Percentiles rank a stretch among this genome's conserved stretches.
Evolutionary conservation across 192 early-diverging fungal genomes (phyloP).

Genomic region (Helicostylum pulchrum): DNA sequence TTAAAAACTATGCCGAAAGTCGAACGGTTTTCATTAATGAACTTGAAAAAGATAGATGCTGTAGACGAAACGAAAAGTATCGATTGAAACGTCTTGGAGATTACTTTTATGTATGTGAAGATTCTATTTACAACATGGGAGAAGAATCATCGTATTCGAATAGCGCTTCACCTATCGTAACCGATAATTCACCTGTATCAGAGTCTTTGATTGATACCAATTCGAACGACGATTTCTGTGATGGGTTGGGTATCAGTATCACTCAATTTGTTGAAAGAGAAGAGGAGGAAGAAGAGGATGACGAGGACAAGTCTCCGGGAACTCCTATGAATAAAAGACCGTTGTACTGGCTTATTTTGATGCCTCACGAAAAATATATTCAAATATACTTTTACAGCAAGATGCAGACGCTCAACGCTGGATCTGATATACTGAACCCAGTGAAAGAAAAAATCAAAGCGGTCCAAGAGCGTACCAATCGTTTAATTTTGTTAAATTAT

Average conservation of each 20-base stretch:
- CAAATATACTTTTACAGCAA: slow-evolving; percentile 71
- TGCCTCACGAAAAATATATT: slow-evolving; percentile 46
- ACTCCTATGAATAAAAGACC: slow-evolving; percentile 9
- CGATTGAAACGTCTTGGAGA: slow-evolving; percentile 3
- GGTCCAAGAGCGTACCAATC: slow-evolving; percentile 61
- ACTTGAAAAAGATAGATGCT: slow-evolving; percentile 9
- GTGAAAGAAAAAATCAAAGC: slow-evolving; percentile 48
- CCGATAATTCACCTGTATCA: not conserved
- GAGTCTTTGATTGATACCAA: not conserved
- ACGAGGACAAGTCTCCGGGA: not conserved
- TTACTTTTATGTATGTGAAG: slow-evolving; percentile 27
- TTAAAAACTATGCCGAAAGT: slow-evolving; percentile 33
- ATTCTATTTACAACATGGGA: slow-evolving; percentile 16
- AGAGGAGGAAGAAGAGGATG: not conserved
- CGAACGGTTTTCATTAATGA: slow-evolving; percentile 21
- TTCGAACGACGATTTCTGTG: slow-evolving; percentile 15
- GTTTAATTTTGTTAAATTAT: slow-evolving; percentile 54
- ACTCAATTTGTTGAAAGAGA: not conserved
- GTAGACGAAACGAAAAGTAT: not conserved
- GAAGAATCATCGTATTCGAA: slow-evolving; percentile 5
- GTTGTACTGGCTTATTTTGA: slow-evolving; percentile 63
- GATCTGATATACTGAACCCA: slow-evolving; percentile 45
- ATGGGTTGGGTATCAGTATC: slow-evolving; percentile 29
- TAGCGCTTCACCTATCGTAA: not conserved
- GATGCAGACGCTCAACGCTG: slow-evolving; percentile 41